Evolutionary conservation across 2,329 filamentous ascomycete species (phyloP), one percentile per base, ranked within the genome.

Genomic region (Cryoendolithus antarcticus): DNA sequence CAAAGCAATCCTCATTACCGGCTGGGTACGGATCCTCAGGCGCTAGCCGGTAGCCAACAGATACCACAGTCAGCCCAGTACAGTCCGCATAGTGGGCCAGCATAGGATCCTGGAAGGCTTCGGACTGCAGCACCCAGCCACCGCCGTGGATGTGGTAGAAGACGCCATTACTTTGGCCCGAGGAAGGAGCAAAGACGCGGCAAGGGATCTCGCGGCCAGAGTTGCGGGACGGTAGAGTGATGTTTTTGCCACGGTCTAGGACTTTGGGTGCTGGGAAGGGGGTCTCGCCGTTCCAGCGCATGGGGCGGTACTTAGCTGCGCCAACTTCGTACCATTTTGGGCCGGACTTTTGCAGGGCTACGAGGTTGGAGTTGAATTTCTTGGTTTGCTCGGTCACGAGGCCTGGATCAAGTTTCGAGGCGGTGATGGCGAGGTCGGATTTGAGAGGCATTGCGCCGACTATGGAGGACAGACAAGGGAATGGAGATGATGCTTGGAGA

Each of bases 21-120:
- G 62, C 63, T 0, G 75, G 74, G 51, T 66, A 77, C 0, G 72
- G 71, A 47, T 76, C 43, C 50, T 79, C 74, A 0, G 75, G 75
- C 0, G 74, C 73, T 11, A 75, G 64, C 21, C 75, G 63, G 51
- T 79, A 79, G 1, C 73, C 74, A 5, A 77, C 64, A 1, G 67
- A 72, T 9, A 78, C 54, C 10, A 71, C 66, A 0, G 66, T 66
- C 2, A 74, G 42, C 30, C 67, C 58, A 34, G 60, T 65, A 21
- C 58, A 54, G 45, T 74, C 63, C 34, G 72, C 70, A 53, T 71
- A 66, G 45, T 60, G 60, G 38, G 69, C 62, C 8, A 77, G 58
- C 28, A 65, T 60, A 1, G 54, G 43, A 48, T 74, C 70, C 44
- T 70, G 66, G 39, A 61, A 59, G 34, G 48, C 44, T 40, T 65